Base-by-base conservation (phyloP, 257 asterid species). In the Penstemon newberryi region DNA sequence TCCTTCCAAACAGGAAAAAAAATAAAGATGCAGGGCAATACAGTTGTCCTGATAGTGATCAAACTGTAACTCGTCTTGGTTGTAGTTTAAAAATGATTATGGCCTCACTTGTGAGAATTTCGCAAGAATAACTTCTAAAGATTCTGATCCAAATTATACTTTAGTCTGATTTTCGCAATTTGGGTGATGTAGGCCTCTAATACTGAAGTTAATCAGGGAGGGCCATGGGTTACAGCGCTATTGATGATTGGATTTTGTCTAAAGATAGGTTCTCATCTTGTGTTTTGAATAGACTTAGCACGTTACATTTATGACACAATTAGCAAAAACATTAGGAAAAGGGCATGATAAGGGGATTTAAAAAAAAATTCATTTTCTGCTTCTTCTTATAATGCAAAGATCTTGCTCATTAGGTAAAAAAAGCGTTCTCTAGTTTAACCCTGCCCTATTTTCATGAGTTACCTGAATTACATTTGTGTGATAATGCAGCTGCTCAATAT, bases 21-120 rank as follows among this genome's bases (percentile, higher is more conserved):
- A 66, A 37, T 43, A 65, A 51, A 65, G 70, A 38, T 53, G 53
- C 58, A n/a, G 19, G 43, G 2, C 36, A 39, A n/a, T 55, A 15
- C 67, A 45, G 53, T 6, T 60, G 10, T 25, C 63, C 49, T 12
- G 55, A 4, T 3, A 43, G 38, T 8, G 46, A 62, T 25, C 11
- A 65, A 57, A 41, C 69, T 58, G 61, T 65, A 37, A 46, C 39
- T 69, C 50, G 58, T 58, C 15, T 36, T 58, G 7, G 42, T 4
- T 36, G 53, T 66, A 13, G 25, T 66, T 19, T 54, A 25, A 11
- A 67, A 60, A 42, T 41, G 18, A 41, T 56, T 56, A 46, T 49
- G 33, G 49, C 62, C 54, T 58, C 13, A 40, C 13, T 5, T 40
- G 38, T 69, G 33, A 40, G 33, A 56, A 72, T 43, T 53, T 13